Evolutionary conservation across 345 rosid genomes (phyloP), one percentile per base, ranked within the genome.

Genomic region (Excoecaria agallocha): DNA sequence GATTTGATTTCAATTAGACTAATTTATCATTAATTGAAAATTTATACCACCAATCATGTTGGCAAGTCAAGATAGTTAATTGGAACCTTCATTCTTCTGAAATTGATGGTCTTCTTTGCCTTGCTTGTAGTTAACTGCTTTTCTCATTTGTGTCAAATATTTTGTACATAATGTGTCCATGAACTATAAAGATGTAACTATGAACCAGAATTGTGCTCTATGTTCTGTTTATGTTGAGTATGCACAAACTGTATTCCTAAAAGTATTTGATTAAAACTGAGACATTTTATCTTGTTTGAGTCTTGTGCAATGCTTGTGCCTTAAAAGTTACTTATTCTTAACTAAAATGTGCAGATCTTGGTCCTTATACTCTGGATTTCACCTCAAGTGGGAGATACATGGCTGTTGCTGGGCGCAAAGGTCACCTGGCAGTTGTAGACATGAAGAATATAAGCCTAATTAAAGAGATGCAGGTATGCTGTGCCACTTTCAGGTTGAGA

Each of bases 391-490:
- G 99, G 75, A 87, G 97, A 56, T 87, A 88, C 86, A 88, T 95
- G 93, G 89, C 90, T 38, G 90, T 84, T 82, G 93, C 92, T 80
- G 99, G 96, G 77, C 94, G 94, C 66, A 93, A 90, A 81, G 99
- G 98, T 69, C 99, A 93, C 82, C 77, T 95, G 58, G 98, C 93
- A 76, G 71, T 95, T 67, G 76, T 95, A 35, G 99, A 95, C 86
- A 78, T 87, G 96, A 84, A 82, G 79, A 88, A 71, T 76, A 55
- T 91, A 86, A 85, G 66, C 73, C 79, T 89, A 74, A 79, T 87
- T 67, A 90, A 82, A 85, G 99, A 93, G 84, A 81, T 95, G 72
- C 98, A 93, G 92, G 98, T 91, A 84, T 71, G 76, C 15, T 41
- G 19, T 55, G 5, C 41, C 56, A 50, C 75, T 66, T 71, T 48